Base-by-base conservation (phyloP, 2,329 filamentous ascomycete genomes). In the Fusarium pseudocircinatum region DNA sequence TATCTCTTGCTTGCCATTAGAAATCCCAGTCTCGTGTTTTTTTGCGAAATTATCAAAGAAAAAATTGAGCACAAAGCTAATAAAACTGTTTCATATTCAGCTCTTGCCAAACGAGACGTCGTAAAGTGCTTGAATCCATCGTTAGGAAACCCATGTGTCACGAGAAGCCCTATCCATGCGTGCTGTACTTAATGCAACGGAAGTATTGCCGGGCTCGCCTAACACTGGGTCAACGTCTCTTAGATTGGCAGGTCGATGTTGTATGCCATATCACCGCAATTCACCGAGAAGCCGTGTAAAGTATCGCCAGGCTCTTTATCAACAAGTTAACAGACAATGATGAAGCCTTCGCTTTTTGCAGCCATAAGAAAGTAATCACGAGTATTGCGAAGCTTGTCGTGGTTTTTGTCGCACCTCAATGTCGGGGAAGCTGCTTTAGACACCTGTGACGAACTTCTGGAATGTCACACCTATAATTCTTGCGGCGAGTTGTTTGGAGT, bases 11-110 rank as follows among this genome's bases (percentile, higher is more conserved):
- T 60, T 54, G 30, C 26, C 18, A 28, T 24, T 12, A 44, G 47
- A 16, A 32, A 24, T 36, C 24, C 49, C 54, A 49, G 28, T n/a
- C 18, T 59, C 36, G 40, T 30, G 36, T 57, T 24, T 60, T 32
- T 30, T 60, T 64, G 67, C 59, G 36, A 37, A 58, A 32, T 64
- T 50, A 32, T 53, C 22, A 26, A 26, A 52, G 28, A 57, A 50
- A 24, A 40, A 46, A 42, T 63, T 24, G 49, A 73, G 57, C 32
- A 50, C 42, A 49, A 60, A 57, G 43, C 50, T 63, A 43, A 63
- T 64, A 69, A 67, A 64, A 69, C 52, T 67, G 73, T 75, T 75
- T 75, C 73, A 74, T 40, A 74, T 76, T 77, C 73, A 66, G 73
- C 73, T 70, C 39, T 36, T 73, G 44, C 56, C 60, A 65, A 67